Base-by-base conservation (phyloP, 2,329 filamentous ascomycete species). In the Calonectria fujianensis region DNA sequence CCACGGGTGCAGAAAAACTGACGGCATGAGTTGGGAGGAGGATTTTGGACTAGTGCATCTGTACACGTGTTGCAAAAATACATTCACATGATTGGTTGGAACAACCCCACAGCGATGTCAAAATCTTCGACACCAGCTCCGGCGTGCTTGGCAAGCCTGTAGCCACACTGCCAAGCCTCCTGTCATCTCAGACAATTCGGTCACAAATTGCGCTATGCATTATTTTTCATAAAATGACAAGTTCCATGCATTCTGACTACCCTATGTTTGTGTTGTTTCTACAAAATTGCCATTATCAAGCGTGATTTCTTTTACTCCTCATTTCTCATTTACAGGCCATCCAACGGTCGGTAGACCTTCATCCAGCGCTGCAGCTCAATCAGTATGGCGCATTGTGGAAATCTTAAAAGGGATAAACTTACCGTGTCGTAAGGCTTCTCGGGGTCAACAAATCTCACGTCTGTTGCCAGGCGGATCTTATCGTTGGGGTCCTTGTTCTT, bases 401-500 rank as follows among this genome's bases (percentile, higher is more conserved):
- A 18, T 5, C 18, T 11, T 6, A 32, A 31, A 14, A 31, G 6
- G 5, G 24, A 20, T 16, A 31, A 57, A 67, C 63, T 35, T 51
- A 50, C 70, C 63, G 18, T 61, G 41, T 72, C 70, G 27, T 72
- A 68, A 2, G 70, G 70, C 63, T 68, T 72, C 16, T 72, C 64
- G 2, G 64, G 52, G 45, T 72, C 52, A 45, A 72, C 70, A 35
- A 72, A 72, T 51, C 70, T 70, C 18, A 75, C 74, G 39, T 70
- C 73, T 20, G 74, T 75, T 1, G 74, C 74, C 1, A 75, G 59
- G 5, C 74, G 66, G 18, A 73, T 75, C 52, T n/a, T 73, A 45
- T 68, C 68, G 29, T 73, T 61, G 13, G 74, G 70, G 32, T 75
- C 70, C 37, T 41, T 66, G 29, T 75, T 75, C 66, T 75, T 75